phyloP scores from a whole-genome alignment of 768 basidiomycete genomes.

The Auricularia sp. region DNA sequence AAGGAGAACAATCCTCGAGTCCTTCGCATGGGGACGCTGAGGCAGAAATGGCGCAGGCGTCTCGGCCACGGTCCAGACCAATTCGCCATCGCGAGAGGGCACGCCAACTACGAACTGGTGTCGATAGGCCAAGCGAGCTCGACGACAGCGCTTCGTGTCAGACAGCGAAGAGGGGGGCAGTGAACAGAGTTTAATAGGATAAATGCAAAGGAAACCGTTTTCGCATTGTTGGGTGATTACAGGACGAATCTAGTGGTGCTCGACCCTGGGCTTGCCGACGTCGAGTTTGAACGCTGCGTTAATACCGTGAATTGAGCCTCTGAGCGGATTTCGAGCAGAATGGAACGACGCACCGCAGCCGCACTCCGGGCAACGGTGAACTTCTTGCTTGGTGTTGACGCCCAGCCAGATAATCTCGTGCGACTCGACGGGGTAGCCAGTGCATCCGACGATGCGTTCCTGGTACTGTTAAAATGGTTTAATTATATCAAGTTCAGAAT shows the following conservation, averaged over 20 bases:
- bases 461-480: conserved; percentile 40
- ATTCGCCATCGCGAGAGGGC: neutral
- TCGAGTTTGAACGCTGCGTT: neutral
- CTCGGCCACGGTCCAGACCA: neutral
- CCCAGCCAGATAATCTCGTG: conserved; percentile 88
- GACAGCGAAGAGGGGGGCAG: neutral
- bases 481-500: neutral
- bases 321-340: neutral
- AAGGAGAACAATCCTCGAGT: too few relatives aligned
- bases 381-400: conserved; percentile 41
- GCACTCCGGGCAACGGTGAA: conserved; percentile 82
- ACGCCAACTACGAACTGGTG: neutral
- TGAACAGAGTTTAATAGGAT: neutral
- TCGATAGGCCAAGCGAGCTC: neutral
- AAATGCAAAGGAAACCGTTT: neutral
- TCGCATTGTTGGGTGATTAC: neutral
- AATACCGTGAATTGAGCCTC: neutral
- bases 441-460: conserved; percentile 85
- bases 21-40: neutral
- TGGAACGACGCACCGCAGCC: conserved; percentile 60
- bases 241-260: conserved; percentile 1
- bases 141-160: neutral
- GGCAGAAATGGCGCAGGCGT: neutral
- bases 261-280: neutral
- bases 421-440: conserved; percentile 88